Evolutionary conservation across 2,329 filamentous ascomycete genomes (phyloP).

Genomic region (Trichoderma cornu-damae): DNA sequence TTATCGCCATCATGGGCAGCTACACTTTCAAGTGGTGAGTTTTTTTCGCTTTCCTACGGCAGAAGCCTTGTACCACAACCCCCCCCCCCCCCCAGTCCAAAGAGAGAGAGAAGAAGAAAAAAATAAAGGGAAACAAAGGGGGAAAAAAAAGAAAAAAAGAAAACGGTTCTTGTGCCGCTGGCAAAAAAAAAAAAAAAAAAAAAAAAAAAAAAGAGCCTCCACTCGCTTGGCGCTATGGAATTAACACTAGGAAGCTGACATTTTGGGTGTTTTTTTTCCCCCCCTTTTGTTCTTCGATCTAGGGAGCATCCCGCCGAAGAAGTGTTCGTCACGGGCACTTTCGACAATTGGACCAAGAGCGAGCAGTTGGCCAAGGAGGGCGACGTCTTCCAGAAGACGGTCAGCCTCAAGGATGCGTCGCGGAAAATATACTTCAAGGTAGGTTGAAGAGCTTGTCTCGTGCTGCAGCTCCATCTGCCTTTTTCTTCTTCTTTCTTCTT

Average conservation of each 20-base stretch:
- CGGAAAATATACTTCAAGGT: conserved; percentile 95
- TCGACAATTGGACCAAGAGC: conserved; percentile 89
- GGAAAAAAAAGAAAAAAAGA: too few relatives aligned
- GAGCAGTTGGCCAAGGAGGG: conserved; percentile 74
- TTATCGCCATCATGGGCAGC: conserved; percentile 53
- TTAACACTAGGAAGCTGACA: conserved; percentile 5
- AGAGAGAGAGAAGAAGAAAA: neutral
- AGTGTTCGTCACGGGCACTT: conserved; percentile 92
- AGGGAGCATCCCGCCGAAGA: conserved; percentile 82
- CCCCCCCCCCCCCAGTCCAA: neutral
- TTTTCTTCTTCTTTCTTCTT: neutral
- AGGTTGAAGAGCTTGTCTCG: conserved; percentile 31
- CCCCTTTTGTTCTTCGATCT: conserved; percentile 22
- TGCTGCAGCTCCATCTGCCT: neutral
- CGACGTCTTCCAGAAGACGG: conserved; percentile 71
- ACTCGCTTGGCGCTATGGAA: conserved; percentile 7
- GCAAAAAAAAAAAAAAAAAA: neutral
- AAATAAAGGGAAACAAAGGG: too few relatives aligned
- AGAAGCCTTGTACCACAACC: conserved; percentile 6
- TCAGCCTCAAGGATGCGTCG: conserved; percentile 59
- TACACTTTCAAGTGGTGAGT: conserved; percentile 67
- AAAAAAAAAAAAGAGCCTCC: conserved; percentile 3
- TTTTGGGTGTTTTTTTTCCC: too few relatives aligned
- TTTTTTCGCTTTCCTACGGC: conserved; percentile 19
- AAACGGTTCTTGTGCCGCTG: conserved; percentile 2